Evolutionary conservation across 805 yeast species (phyloP).

Genomic region (Schwanniomyces occidentalis): DNA sequence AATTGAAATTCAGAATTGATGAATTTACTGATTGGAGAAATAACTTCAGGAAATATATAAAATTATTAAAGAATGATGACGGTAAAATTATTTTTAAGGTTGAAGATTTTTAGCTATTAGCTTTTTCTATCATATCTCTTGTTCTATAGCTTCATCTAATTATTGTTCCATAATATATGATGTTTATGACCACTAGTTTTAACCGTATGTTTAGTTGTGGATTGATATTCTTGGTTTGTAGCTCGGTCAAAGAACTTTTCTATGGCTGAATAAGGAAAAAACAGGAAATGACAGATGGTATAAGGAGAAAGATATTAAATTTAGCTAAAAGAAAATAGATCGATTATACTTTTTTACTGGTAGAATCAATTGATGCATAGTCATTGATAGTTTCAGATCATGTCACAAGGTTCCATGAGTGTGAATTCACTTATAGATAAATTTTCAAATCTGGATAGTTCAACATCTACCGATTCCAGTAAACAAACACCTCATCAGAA

Average conservation of each 20-base stretch:
- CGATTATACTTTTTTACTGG: too few relatives aligned
- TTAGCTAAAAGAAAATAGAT: too few relatives aligned
- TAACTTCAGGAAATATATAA: slow-evolving; percentile 28
- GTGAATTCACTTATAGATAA: slow-evolving; percentile 42
- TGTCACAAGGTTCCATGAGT: slow-evolving; percentile 33
- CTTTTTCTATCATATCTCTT: not conserved
- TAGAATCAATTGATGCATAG: too few relatives aligned
- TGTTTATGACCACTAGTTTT: too few relatives aligned
- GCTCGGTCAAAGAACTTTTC: too few relatives aligned
- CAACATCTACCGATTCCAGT: slow-evolving; percentile 5
- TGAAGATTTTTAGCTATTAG: slow-evolving; percentile 31
- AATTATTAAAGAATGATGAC: slow-evolving; percentile 26
- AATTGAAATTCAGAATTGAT: slow-evolving; percentile 32
- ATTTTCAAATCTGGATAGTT: slow-evolving; percentile 11
- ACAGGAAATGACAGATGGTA: too few relatives aligned
- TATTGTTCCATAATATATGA: too few relatives aligned
- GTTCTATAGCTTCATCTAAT: too few relatives aligned
- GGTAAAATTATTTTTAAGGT: slow-evolving; percentile 34
- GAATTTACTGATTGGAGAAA: slow-evolving; percentile 39
- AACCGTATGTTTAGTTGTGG: too few relatives aligned
- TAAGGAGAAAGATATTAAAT: too few relatives aligned
- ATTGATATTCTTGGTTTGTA: too few relatives aligned
- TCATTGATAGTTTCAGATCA: not conserved
- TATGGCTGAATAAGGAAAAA: too few relatives aligned
- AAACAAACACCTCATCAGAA: slow-evolving; percentile 6